phyloP scores from a whole-genome alignment of 208 protist genomes.

The Porcisia hertigi region DNA sequence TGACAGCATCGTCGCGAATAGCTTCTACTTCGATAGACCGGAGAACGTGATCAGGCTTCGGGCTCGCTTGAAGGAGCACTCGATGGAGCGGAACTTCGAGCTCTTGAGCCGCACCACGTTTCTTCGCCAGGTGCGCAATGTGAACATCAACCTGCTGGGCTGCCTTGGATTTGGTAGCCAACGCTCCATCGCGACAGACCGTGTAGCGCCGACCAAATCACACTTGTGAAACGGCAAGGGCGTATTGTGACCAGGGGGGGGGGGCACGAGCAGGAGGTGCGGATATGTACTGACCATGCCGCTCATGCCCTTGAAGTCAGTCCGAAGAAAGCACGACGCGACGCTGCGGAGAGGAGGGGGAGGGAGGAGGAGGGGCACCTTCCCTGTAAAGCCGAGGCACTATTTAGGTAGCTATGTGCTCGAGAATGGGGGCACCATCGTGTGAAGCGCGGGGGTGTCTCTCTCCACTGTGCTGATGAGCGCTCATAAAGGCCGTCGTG shows the following conservation, averaged over 20 bases:
- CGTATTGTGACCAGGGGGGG: background rate
- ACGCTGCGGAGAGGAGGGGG: background rate
- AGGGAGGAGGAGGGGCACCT: too few species aligned
- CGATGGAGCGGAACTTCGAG: slow-evolving; percentile 59
- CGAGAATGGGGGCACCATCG: too few species aligned
- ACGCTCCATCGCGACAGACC: slow-evolving; percentile 9
- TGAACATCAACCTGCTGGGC: slow-evolving; percentile 76
- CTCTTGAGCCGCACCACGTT: slow-evolving; percentile 63
- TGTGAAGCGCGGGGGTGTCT: too few species aligned
- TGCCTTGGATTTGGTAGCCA: slow-evolving; percentile 56
- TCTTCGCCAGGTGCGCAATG: slow-evolving; percentile 59
- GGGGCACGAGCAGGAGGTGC: too few species aligned
- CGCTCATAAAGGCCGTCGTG: too few species aligned
- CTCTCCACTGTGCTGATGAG: too few species aligned
- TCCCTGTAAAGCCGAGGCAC: background rate
- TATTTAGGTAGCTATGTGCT: background rate
- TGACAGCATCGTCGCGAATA: slow-evolving; percentile 68
- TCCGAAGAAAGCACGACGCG: background rate
- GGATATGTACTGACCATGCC: background rate
- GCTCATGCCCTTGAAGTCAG: background rate
- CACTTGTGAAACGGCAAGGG: slow-evolving; percentile 16
- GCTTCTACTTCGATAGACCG: slow-evolving; percentile 58
- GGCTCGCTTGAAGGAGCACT: slow-evolving; percentile 46
- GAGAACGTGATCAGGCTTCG: slow-evolving; percentile 31
- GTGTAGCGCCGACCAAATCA: background rate